phyloP scores from a whole-genome alignment of 192 early-diverging fungal species.

The Backusella luteola region DNA sequence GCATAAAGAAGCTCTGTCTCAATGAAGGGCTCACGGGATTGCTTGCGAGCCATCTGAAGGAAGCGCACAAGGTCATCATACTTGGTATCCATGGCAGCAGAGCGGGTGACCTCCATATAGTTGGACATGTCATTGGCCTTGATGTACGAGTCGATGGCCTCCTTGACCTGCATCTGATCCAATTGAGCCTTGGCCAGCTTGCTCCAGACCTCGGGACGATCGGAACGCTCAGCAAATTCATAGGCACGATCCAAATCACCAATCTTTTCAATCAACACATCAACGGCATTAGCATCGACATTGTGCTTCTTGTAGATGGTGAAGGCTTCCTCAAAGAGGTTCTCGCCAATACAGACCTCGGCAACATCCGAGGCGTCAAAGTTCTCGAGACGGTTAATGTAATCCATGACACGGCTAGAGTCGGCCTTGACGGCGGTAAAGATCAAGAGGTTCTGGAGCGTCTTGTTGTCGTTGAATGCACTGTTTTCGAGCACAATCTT shows the following conservation, averaged over 20 bases:
- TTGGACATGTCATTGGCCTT: slow-evolving; percentile 91
- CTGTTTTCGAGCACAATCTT: slow-evolving; percentile 93
- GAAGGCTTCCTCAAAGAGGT: slow-evolving; percentile 95
- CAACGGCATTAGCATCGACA: slow-evolving; percentile 84
- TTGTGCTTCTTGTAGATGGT: slow-evolving; percentile 94
- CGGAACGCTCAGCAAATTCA: slow-evolving; percentile 92
- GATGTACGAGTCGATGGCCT: slow-evolving; percentile 96
- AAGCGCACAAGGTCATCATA: slow-evolving; percentile 93
- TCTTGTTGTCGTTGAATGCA: slow-evolving; percentile 93
- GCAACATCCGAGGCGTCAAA: slow-evolving; percentile 98
- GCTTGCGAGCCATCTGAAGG: slow-evolving; percentile 92
- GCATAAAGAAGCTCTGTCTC: slow-evolving; percentile 96
- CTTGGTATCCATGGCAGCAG: slow-evolving; percentile 81
- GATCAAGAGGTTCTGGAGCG: slow-evolving; percentile 97
- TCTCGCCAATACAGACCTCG: slow-evolving; percentile 86
- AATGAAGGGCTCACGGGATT: slow-evolving; percentile 91
- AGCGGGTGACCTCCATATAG: slow-evolving; percentile 84
- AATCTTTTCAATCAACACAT: slow-evolving; percentile 91
- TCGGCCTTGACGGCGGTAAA: slow-evolving; percentile 97
- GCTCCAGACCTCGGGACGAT: slow-evolving; percentile 93
- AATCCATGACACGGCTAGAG: slow-evolving; percentile 91
- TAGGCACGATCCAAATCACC: slow-evolving; percentile 92
- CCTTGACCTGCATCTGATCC: slow-evolving; percentile 85
- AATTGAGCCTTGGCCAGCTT: slow-evolving; percentile 94
- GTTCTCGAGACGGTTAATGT: slow-evolving; percentile 90